These are phyloP conservation scores for Punica granatum DNA, from an alignment of 345 rosid species.

Conservation along the genomic window DNA sequence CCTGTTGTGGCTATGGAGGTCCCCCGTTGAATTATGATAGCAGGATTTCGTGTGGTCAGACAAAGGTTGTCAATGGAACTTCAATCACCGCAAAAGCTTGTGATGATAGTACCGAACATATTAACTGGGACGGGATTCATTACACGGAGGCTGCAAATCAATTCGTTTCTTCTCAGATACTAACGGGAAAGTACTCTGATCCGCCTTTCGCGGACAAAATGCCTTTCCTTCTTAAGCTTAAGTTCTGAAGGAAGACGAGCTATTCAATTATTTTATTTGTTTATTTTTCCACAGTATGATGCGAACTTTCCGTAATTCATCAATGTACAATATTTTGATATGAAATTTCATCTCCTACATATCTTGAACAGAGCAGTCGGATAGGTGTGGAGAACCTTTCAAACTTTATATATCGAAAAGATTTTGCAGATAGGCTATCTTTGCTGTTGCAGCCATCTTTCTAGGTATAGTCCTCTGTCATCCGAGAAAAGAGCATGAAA, in stretches of 20 bases:
- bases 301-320: background rate
- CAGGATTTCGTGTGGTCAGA: conserved; percentile 67
- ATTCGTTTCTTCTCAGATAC: conserved; percentile 61
- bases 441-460: background rate
- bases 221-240: conserved; percentile 72
- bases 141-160: conserved; percentile 88
- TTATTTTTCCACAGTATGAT: background rate
- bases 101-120: conserved; percentile 67
- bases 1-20: conserved; percentile 94
- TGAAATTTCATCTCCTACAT: background rate
- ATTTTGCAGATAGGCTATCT: background rate
- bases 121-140: conserved; percentile 96
- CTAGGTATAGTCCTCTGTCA: background rate
- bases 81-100: conserved; percentile 62
- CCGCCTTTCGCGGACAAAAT: conserved; percentile 76
- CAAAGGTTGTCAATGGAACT: conserved; percentile 62
- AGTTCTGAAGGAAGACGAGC: conserved; percentile 39
- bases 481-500: background rate
- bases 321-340: background rate
- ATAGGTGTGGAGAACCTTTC: background rate
- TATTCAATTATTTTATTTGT: background rate
- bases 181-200: conserved; percentile 77
- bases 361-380: background rate
- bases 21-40: conserved; percentile 73
- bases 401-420: background rate